Conservation (phyloP, 805 yeast species). For the Starmerella scarabaei region DNA sequence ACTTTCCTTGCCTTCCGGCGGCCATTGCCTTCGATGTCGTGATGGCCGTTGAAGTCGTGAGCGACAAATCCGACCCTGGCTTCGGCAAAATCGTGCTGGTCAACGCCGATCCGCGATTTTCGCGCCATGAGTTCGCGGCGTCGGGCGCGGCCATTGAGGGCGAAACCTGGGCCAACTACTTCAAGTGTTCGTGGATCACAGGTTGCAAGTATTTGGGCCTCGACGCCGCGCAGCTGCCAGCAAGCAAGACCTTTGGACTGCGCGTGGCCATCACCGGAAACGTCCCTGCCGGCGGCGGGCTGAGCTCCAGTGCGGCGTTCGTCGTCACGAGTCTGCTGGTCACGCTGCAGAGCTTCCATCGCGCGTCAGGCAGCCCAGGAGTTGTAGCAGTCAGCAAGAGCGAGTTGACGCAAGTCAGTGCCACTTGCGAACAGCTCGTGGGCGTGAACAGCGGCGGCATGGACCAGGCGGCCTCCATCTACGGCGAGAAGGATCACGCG, state of each 20-base stretch:
- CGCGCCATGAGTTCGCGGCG: conserved; percentile 13
- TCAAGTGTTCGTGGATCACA: conserved; percentile 50
- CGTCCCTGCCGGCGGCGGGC: conserved; percentile 63
- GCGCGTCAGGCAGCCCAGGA: conserved; percentile 34
- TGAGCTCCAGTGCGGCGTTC: conserved; percentile 61
- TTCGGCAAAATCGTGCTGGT: conserved; percentile 26
- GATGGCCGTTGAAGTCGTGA: conserved; percentile 31
- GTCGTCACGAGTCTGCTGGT: conserved; percentile 52
- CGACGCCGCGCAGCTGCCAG: no score
- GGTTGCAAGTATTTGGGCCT: conserved; percentile 39
- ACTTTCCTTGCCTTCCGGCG: conserved; percentile 58
- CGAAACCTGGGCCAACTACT: conserved; percentile 53
- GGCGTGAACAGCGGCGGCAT: conserved; percentile 72
- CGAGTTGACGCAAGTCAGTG: conserved; percentile 46
- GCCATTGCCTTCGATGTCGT: conserved; percentile 54
- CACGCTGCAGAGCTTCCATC: no score
- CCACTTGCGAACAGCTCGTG: conserved; percentile 53
- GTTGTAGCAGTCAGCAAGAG: conserved; percentile 34
- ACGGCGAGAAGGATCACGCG: conserved; percentile 47
- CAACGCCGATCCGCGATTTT: conserved; percentile 27
- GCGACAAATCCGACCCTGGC: conserved; percentile 9
- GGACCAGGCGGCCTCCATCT: conserved; percentile 64
- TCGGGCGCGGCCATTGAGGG: conserved; percentile 36
- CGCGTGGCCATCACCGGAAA: conserved; percentile 45
- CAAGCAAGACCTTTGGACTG: conserved; percentile 35